Base-by-base conservation (phyloP, 2,329 filamentous ascomycete genomes). In the Colletotrichum musicola region DNA sequence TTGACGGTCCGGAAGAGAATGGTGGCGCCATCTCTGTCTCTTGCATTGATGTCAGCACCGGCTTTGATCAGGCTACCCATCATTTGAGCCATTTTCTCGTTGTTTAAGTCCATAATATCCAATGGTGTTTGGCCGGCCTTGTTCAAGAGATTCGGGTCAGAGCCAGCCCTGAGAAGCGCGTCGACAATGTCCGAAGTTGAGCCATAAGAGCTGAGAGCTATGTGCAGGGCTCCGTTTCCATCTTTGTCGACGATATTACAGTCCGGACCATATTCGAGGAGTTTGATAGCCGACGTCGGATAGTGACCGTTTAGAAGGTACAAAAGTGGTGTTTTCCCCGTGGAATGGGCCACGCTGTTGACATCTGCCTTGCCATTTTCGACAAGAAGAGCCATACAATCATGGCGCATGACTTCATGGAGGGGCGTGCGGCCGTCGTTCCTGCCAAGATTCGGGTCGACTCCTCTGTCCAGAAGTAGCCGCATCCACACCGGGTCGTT, bases 251-350 rank as follows among this genome's bases (percentile, higher is more conserved):
- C 38, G 2, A 47, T 30, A 3, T 67, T 72, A 40, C 69, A 72
- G 51, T 75, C 47, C 3, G 72, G 68, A 0, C 57, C 56, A 22
- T 75, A 74, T 3, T 73, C 70, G 1, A 73, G 20, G 1, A 72
- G 49, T 16, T 65, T 72, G 35, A 58, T n/a, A 18, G 64, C 16
- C 1, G 30, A 10, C 4, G 40, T 30, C 4, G 22, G 0, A 56
- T 20, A 2, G 22, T 38, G 6, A 4, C 1, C 1, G 2, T 35
- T 3, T 13, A 73, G 6, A 2, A 75, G 4, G 6, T 38, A 46
- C 7, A 65, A 50, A 18, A 79, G 71, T 12, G 75, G 75, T 1
- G 74, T 76, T 7, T 38, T 54, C 53, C 9, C 75, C 74, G 38
- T 71, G 50, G 5, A 22, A 40, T 58, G 9, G 71, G 64, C 49